Evolutionary conservation across 805 yeast species (phyloP).

Genomic region (Cyberlindnera subsufficiens): DNA sequence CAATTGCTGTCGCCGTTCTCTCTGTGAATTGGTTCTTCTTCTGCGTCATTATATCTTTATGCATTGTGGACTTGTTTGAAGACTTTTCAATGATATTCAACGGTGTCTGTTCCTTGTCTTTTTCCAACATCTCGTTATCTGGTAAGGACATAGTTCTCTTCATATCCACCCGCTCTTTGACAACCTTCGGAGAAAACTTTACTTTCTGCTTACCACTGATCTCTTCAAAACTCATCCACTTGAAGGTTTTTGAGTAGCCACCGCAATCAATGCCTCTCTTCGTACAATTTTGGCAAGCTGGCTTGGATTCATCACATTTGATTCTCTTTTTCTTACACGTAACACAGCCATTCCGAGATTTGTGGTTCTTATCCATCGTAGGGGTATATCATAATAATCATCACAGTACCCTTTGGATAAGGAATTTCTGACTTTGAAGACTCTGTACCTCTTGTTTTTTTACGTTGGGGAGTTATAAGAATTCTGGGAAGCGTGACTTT

Average conservation of each 20-base stretch:
- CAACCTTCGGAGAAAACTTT: neutral
- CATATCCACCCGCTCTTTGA: neutral
- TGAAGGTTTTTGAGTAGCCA: slow-evolving; percentile 58
- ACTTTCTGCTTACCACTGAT: slow-evolving; percentile 13
- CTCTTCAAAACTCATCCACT: slow-evolving; percentile 56
- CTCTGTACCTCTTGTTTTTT: too few species aligned
- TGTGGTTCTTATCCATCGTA: slow-evolving; percentile 14
- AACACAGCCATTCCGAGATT: slow-evolving; percentile 48
- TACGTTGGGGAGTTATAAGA: too few species aligned
- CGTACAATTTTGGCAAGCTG: slow-evolving; percentile 50
- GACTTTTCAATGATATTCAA: slow-evolving; percentile 51
- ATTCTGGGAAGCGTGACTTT: too few species aligned
- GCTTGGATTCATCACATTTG: slow-evolving; percentile 65
- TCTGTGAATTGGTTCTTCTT: slow-evolving; percentile 41
- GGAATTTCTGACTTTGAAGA: too few species aligned
- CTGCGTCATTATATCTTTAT: slow-evolving; percentile 17
- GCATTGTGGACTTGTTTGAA: slow-evolving; percentile 38
- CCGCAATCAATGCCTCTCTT: slow-evolving; percentile 55
- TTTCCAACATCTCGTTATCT: slow-evolving; percentile 24
- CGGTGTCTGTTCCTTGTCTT: slow-evolving; percentile 50
- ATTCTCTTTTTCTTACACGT: slow-evolving; percentile 60
- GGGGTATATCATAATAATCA: too few species aligned
- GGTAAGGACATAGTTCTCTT: slow-evolving; percentile 12
- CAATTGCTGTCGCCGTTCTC: neutral
- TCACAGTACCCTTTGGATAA: too few species aligned